Evolutionary conservation across 306 rosid genomes (phyloP), one percentile per base, ranked within the genome.

Genomic region (Casuarina cunninghamiana): DNA sequence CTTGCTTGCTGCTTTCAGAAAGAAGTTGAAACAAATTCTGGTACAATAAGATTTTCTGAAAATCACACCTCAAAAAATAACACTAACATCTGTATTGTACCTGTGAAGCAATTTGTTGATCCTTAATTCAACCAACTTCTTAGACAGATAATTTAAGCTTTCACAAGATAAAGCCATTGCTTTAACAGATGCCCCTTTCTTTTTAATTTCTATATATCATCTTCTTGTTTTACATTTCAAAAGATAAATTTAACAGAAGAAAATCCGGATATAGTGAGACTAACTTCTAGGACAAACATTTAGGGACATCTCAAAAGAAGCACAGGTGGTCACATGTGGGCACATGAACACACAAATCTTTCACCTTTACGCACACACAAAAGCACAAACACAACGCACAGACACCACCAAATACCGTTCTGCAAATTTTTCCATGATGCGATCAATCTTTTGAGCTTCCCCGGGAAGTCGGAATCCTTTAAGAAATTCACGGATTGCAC

Each of bases 381-480:
- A 42, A 74, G 80, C 35, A 9, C 75, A 73, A 55, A 74, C 81
- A 69, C 68, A 55, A 39, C 49, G 75, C 49, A 61, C 11, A 76
- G 50, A 72, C 39, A 71, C 19, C 5, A 49, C 32, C 41, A 13
- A 69, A 53, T 88, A 96, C 99, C 99, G 86, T 82, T 93, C 99
- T 37, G 98, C 99, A 91, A 96, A 93, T 83, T 96, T 96, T 82
- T 93, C 99, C 99, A 96, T 96, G 78, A 96, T 91, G 71, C 98
- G 96, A 83, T 96, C 99, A 63, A 96, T 96, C 88, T 96, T 96
- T 86, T 96, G 99, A 88, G 99, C 98, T 84, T 96, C 99, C 73
- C 99, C 99, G 3, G 99, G 98, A 84, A 93, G 98, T 60, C 96
- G 93, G 75, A 96, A 96, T 53, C 98, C 98, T 91, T 90, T 96